Base-by-base conservation (phyloP, 2,329 filamentous ascomycete species). In the Camptophora hylomeconis region DNA sequence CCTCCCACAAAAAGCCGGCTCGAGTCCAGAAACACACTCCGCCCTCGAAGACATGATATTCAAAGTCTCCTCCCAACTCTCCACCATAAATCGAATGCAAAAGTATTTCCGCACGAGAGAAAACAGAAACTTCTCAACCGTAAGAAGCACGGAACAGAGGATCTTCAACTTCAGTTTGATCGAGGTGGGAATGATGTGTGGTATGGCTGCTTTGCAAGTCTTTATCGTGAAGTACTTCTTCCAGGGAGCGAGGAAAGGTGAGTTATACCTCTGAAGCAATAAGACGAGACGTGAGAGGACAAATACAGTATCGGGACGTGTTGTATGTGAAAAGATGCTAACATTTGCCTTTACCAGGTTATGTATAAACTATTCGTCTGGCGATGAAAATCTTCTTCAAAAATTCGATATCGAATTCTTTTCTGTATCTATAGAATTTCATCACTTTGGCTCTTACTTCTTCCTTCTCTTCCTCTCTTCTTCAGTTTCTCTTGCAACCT, bases 101-200 rank as follows among this genome's bases (percentile, higher is more conserved):
- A 98, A 98, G 57, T 98, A 98, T 66, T 98, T 98, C 75, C 80
- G 92, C 39, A 98, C 89, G 3, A 76, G 89, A 43, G 89, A 98
- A 67, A 98, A 98, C 69, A 73, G 89, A 38, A 98, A 98, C 62
- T 95, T 98, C 61, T 92, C 82, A 62, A 98, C 89, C 7, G 89
- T 98, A 47, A 72, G 82, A 55, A 94, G 86, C 61, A 98, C 89
- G 21, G 89, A 98, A 66, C 74, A 73, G 53, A 71, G 89, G 40
- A 98, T 98, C 49, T 84, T 94, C 63, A 95, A 94, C 61, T 93
- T 98, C 57, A 92, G 82, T 53, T 65, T 98, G 51, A 79, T 95
- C 46, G 89, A 98, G 65, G 80, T 81, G 42, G 68, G 72, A 39
- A 75, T 98, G 63, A 92, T 98, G 63, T 65, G 94, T 40, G 80